Percentiles rank a stretch among this genome's conserved stretches.
Conservation (phyloP, 495 filamentous ascomycete species). For the Hypoxylon subgilvum region DNA sequence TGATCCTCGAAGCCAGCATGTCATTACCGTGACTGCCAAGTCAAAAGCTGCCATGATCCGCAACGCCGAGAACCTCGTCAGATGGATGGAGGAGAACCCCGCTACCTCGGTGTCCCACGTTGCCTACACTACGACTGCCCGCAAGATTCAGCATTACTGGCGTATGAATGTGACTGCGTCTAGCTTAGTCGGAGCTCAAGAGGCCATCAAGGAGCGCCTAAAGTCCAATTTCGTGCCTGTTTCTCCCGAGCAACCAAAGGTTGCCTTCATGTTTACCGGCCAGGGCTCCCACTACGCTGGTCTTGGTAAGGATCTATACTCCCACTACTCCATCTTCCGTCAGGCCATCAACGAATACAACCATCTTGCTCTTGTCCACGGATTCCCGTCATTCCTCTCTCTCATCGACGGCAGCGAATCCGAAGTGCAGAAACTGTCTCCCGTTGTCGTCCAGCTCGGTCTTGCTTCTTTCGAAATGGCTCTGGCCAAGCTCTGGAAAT, state of each 20-base stretch:
- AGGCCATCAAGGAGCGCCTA: slow-evolving; percentile 49
- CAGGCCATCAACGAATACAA: slow-evolving; percentile 73
- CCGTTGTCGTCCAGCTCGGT: slow-evolving; percentile 78
- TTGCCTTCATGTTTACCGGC: slow-evolving; percentile 74
- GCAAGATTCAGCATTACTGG: slow-evolving; percentile 81
- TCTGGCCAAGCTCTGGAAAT: slow-evolving; percentile 76
- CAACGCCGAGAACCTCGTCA: slow-evolving; percentile 56
- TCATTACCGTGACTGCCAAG: slow-evolving; percentile 66
- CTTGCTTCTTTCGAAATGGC: slow-evolving; percentile 85
- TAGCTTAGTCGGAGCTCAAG: slow-evolving; percentile 53
- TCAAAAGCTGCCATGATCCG: slow-evolving; percentile 60
- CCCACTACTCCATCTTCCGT: slow-evolving; percentile 70
- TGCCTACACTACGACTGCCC: slow-evolving; percentile 82
- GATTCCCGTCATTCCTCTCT: slow-evolving; percentile 70
- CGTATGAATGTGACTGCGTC: slow-evolving; percentile 66
- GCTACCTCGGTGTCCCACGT: slow-evolving; percentile 61
- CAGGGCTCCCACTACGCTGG: slow-evolving; percentile 70
- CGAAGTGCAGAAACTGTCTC: slow-evolving; percentile 66
- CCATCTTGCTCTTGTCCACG: slow-evolving; percentile 69
- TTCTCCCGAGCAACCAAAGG: slow-evolving; percentile 56
- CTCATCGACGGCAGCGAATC: slow-evolving; percentile 68
- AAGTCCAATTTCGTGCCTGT: slow-evolving; percentile 56
- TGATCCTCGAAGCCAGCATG: slow-evolving; percentile 59
- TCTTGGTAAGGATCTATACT: slow-evolving; percentile 76
- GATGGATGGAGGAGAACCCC: slow-evolving; percentile 60